Base-by-base conservation (phyloP, 192 early-diverging fungal genomes). In the Backusella tuberculispora region DNA sequence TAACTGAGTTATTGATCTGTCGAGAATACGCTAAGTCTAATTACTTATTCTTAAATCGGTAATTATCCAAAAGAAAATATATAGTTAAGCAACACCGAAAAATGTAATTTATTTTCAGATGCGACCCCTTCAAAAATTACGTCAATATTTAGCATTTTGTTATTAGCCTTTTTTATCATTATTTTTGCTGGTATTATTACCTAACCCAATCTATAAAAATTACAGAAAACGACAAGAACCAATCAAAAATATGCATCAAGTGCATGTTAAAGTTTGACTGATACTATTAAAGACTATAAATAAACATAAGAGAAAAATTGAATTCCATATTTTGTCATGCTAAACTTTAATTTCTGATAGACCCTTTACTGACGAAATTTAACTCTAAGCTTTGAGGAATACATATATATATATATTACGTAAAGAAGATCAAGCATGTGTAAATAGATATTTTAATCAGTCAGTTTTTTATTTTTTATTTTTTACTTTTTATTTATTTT, bases 1-100 rank as follows among this genome's bases (percentile, higher is more conserved):
- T 50, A 50, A 50, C 48, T 50, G 48, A 50, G 48, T 50, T n/a
- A n/a, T n/a, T n/a, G n/a, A n/a, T n/a, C n/a, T 50, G 48, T 8
- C 17, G 48, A 50, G 19, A 50, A 50, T 50, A 50, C 17, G 7
- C 48, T 50, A 50, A 50, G n/a, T 21, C 19, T 50, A 8, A 50
- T 50, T 50, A 50, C 48, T 15, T 50, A 50, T 50, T 50, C 19
- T 50, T 50, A 50, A 50, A 50, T 50, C 48, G 19, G 48, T 50
- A 50, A 19, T 50, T 50, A 50, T 50, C 48, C 17, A 50, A 50
- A 50, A 50, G 19, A 50, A 21, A 56, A 56, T 21, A 53, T 53
- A 21, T 8, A 48, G n/a, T 42, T 3, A 42, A 42, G 7, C 41
- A 42, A 42, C 3, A 42, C n/a, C n/a, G 41, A 42, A 42, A 42